Percentiles rank a stretch among this genome's conserved stretches.
These are phyloP conservation scores for Cercospora sp. DNA, from an alignment of 2,329 filamentous ascomycete species.

Conservation along the genomic window DNA sequence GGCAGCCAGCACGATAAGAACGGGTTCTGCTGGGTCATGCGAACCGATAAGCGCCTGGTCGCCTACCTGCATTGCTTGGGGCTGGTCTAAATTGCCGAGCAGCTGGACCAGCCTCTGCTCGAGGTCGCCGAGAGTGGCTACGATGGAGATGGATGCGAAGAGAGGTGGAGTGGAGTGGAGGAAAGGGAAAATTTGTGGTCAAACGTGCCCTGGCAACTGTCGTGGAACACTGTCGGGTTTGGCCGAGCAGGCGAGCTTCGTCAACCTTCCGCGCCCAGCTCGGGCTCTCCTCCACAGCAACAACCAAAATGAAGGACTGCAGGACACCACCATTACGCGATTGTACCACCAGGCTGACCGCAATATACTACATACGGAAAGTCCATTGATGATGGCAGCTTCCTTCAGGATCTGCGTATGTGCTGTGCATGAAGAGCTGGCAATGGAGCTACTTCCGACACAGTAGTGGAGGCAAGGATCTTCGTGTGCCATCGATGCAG, in stretches of 20 bases:
- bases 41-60: neutral
- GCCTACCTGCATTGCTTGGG: neutral
- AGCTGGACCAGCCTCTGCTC: neutral
- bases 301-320: neutral
- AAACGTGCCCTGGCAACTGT: neutral
- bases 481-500: neutral
- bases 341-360: neutral
- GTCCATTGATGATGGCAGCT: neutral
- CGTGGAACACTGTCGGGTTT: neutral
- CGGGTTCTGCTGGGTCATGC: neutral
- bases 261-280: neutral
- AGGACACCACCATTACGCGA: neutral
- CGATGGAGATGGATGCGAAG: neutral
- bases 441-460: neutral
- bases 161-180: neutral
- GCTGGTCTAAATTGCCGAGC: neutral
- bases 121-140: neutral
- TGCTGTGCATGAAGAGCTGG: neutral
- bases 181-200: neutral
- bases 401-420: neutral
- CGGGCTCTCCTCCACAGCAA: neutral
- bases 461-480: neutral
- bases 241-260: neutral
- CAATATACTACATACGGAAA: neutral
- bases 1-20: neutral